These are phyloP conservation scores for Boletus edulis DNA, from an alignment of 768 basidiomycete genomes.

Conservation along the genomic window DNA sequence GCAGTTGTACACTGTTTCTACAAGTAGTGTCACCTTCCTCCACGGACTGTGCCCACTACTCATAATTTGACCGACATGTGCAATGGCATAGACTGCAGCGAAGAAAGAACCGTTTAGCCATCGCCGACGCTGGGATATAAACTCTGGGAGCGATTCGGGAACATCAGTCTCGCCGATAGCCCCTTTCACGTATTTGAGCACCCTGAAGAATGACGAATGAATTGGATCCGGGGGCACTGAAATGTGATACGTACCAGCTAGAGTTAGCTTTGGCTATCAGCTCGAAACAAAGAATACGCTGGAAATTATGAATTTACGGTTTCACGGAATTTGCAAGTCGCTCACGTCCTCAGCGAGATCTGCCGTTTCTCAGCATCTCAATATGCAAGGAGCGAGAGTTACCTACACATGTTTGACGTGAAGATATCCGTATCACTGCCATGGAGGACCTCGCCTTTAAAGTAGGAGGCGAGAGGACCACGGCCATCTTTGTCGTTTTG, in stretches of 20 bases:
- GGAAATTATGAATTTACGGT: slow-evolving; percentile 11
- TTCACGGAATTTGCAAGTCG: neutral
- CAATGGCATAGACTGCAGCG: slow-evolving; percentile 90
- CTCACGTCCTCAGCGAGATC: slow-evolving; percentile 88
- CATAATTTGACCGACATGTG: slow-evolving; percentile 51
- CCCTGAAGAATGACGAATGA: slow-evolving; percentile 48
- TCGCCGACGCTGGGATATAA: slow-evolving; percentile 87
- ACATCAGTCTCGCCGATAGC: slow-evolving; percentile 94
- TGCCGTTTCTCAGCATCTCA: slow-evolving; percentile 29
- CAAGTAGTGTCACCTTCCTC: slow-evolving; percentile 70
- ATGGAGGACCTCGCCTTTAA: slow-evolving; percentile 89
- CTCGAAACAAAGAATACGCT: slow-evolving; percentile 85
- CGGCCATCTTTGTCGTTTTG: slow-evolving; percentile 79
- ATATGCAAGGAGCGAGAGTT: neutral
- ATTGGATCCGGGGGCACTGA: neutral
- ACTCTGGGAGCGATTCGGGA: slow-evolving; percentile 89
- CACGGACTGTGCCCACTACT: slow-evolving; percentile 59
- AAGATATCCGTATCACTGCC: slow-evolving; percentile 89
- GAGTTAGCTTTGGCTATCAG: slow-evolving; percentile 74
- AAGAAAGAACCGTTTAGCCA: slow-evolving; percentile 95
- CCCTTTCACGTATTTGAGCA: slow-evolving; percentile 94
- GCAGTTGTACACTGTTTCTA: slow-evolving; percentile 85
- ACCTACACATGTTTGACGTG: slow-evolving; percentile 93
- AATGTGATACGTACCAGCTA: slow-evolving; percentile 55
- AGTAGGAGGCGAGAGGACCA: slow-evolving; percentile 93